phyloP scores from a whole-genome alignment of 306 rosid genomes.

The Sicyos baderoa region DNA sequence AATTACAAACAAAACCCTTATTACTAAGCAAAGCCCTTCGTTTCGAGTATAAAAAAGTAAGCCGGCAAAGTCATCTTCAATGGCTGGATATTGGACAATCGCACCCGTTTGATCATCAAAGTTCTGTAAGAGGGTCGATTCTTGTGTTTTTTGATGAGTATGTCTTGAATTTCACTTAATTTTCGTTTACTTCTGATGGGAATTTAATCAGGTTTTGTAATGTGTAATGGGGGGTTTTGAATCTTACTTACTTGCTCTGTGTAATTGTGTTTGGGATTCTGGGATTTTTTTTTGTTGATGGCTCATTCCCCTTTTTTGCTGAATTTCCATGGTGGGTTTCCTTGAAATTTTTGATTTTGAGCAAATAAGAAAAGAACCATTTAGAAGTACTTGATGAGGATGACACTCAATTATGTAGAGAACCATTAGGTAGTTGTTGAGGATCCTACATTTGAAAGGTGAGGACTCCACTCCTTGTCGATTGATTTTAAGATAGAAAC shows the following conservation, averaged over 20 bases:
- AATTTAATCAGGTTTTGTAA: neutral
- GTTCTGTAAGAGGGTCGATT: neutral
- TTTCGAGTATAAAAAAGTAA: neutral
- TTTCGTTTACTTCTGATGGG: neutral
- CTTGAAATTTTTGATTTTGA: neutral
- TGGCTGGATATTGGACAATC: neutral
- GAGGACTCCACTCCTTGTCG: too few species aligned
- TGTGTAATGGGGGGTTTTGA: neutral
- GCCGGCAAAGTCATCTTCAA: neutral
- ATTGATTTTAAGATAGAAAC: too few species aligned
- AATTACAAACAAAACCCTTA: neutral
- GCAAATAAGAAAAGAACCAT: neutral
- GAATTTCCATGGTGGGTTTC: neutral
- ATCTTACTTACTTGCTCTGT: neutral
- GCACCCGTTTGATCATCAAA: neutral
- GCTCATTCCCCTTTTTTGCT: neutral
- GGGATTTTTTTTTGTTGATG: neutral
- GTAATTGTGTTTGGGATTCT: neutral
- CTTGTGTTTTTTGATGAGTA: neutral
- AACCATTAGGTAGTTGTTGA: neutral
- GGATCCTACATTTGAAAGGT: too few species aligned
- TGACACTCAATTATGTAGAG: neutral
- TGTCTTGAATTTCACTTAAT: neutral
- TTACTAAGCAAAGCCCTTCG: conserved; percentile 9
- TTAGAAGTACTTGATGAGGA: neutral